Conservation (phyloP, 2,329 filamentous ascomycete genomes). For the Apiospora koreana region DNA sequence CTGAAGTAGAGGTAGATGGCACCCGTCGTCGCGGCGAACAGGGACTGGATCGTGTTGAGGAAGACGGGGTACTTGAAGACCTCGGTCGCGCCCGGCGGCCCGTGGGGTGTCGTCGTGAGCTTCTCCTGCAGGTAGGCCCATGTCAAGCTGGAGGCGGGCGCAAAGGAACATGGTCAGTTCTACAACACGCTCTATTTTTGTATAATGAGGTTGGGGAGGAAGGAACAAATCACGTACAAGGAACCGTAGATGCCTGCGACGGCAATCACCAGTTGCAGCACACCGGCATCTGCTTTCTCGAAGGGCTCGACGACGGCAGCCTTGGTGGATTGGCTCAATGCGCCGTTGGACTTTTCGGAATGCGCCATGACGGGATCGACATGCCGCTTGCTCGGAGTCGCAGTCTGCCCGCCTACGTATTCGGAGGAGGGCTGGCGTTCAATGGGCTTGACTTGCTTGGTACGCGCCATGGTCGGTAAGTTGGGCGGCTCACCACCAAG, state of each 20-base stretch:
- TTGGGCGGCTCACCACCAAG: background rate
- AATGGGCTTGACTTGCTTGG: slow-evolving; percentile 67
- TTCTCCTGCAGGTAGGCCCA: slow-evolving; percentile 98
- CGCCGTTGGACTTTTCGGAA: slow-evolving; percentile 29
- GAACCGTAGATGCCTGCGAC: slow-evolving; percentile 96
- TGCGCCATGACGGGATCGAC: slow-evolving; percentile 26
- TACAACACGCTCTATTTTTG: slow-evolving; percentile 3
- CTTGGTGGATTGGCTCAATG: slow-evolving; percentile 14
- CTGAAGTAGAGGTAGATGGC: slow-evolving; percentile 75
- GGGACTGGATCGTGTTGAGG: slow-evolving; percentile 92
- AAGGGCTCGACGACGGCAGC: slow-evolving; percentile 24
- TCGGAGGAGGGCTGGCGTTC: slow-evolving; percentile 69
- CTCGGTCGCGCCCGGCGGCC: slow-evolving; percentile 62
- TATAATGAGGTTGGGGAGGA: background rate
- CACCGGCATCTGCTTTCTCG: slow-evolving; percentile 56
- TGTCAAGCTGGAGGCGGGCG: slow-evolving; percentile 67
- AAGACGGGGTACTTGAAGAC: slow-evolving; percentile 93
- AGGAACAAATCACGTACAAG: slow-evolving; percentile 64
- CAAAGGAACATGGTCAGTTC: background rate
- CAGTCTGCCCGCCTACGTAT: slow-evolving; percentile 46
- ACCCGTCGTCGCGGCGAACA: slow-evolving; percentile 82
- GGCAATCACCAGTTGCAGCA: slow-evolving; percentile 78
- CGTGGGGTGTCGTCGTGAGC: slow-evolving; percentile 90
- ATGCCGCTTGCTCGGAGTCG: slow-evolving; percentile 28
- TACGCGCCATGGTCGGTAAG: slow-evolving; percentile 61